A percentile compares a stretch with the other conserved stretches of the same genome.
Evolutionary conservation across 176 grass and related monocot genomes (phyloP).

Genomic region (Oryza punctata): DNA sequence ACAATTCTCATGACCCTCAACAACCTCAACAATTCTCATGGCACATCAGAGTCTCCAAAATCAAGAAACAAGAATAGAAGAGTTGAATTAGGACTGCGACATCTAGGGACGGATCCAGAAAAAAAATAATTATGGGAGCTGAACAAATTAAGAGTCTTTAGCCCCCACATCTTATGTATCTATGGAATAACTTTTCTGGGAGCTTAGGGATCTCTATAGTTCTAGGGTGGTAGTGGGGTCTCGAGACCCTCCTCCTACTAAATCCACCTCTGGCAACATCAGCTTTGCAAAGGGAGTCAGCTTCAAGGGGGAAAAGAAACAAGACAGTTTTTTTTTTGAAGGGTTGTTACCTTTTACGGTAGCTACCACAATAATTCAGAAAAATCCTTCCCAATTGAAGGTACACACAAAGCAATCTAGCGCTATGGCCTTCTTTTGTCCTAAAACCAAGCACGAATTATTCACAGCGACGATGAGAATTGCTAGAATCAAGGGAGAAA

Average conservation of each 20-base stretch:
- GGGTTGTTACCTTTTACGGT: too few species aligned
- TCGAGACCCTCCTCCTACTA: too few species aligned
- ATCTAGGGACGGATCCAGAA: too few species aligned
- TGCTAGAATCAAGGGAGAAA: background rate
- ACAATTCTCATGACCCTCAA: background rate
- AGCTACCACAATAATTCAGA: background rate
- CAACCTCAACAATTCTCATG: too few species aligned
- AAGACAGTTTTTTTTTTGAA: too few species aligned
- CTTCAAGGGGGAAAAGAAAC: background rate
- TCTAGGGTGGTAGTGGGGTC: too few species aligned
- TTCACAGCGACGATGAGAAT: background rate
- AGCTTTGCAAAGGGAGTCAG: background rate
- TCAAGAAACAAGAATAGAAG: background rate
- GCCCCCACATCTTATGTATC: too few species aligned
- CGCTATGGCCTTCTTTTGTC: background rate
- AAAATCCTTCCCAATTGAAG: background rate
- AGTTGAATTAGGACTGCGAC: background rate
- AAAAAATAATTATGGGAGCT: too few species aligned
- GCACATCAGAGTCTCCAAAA: background rate
- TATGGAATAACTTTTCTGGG: too few species aligned
- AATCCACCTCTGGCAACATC: too few species aligned
- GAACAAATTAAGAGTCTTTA: too few species aligned
- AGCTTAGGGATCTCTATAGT: too few species aligned
- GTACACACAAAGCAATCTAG: background rate
- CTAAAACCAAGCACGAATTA: background rate